Evolutionary conservation across 2,329 filamentous ascomycete species (phyloP).

Genomic region (Colletotrichum nymphaeae): DNA sequence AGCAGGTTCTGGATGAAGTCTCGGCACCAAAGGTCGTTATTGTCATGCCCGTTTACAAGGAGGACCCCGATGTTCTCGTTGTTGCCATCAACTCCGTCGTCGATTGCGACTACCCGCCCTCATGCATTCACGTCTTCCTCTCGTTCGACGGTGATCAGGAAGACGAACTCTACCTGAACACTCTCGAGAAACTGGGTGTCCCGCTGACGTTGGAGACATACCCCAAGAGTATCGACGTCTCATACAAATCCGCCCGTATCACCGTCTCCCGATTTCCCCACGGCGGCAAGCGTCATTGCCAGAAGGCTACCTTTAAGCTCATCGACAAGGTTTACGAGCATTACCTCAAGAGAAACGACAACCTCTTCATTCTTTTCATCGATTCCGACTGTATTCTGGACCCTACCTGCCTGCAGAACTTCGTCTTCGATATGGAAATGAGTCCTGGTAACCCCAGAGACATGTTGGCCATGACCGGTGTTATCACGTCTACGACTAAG

Average conservation of each 20-base stretch:
- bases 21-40: slow-evolving; percentile 95
- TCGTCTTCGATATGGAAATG: slow-evolving; percentile 98
- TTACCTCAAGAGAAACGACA: slow-evolving; percentile 88
- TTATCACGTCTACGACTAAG: slow-evolving; percentile 93
- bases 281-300: slow-evolving; percentile 92
- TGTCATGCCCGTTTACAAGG: slow-evolving; percentile 97
- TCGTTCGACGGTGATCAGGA: slow-evolving; percentile 94
- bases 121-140: slow-evolving; percentile 93
- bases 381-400: slow-evolving; percentile 97
- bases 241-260: slow-evolving; percentile 83
- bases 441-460: slow-evolving; percentile 91
- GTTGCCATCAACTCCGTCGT: slow-evolving; percentile 92
- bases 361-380: slow-evolving; percentile 95
- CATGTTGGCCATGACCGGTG: slow-evolving; percentile 97
- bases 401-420: slow-evolving; percentile 92
- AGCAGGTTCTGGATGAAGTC: slow-evolving; percentile 83
- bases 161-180: slow-evolving; percentile 89
- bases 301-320: slow-evolving; percentile 91
- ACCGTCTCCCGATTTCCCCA: slow-evolving; percentile 94
- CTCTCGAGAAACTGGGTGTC: slow-evolving; percentile 86
- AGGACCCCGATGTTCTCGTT: slow-evolving; percentile 85
- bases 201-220: slow-evolving; percentile 81
- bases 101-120: slow-evolving; percentile 91
- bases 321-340: slow-evolving; percentile 93
- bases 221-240: slow-evolving; percentile 90